Evolutionary conservation across 2,329 filamentous ascomycete species (phyloP).

Genomic region (Triangularia verruculosa): DNA sequence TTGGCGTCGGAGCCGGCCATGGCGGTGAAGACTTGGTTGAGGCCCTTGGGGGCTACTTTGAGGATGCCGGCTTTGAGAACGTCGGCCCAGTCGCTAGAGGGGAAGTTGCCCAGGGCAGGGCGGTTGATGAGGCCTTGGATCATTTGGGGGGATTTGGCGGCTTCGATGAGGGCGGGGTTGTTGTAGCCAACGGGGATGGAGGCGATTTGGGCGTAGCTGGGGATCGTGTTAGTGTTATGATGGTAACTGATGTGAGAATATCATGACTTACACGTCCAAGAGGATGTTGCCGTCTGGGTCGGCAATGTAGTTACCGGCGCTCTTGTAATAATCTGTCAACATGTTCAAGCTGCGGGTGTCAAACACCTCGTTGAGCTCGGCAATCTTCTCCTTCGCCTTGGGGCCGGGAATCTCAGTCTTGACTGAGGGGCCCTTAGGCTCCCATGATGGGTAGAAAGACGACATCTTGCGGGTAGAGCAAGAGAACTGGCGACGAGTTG

Average conservation of each 20-base stretch:
- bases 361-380: conserved; percentile 74
- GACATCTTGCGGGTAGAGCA: conserved; percentile 28
- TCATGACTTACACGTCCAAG: conserved; percentile 62
- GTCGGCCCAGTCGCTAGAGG: conserved; percentile 76
- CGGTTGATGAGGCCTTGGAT: conserved; percentile 78
- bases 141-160: conserved; percentile 76
- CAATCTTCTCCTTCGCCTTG: conserved; percentile 64
- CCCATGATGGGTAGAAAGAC: conserved; percentile 33
- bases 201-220: conserved; percentile 82
- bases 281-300: conserved; percentile 70
- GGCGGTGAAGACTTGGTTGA: conserved; percentile 87
- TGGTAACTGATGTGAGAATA: neutral
- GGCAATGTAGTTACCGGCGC: conserved; percentile 75
- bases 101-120: conserved; percentile 88
- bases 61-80: conserved; percentile 79
- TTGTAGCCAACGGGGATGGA: conserved; percentile 93
- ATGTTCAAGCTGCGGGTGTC: conserved; percentile 85
- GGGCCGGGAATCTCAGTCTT: conserved; percentile 72
- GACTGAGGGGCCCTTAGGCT: conserved; percentile 52
- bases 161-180: conserved; percentile 71
- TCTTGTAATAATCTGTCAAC: conserved; percentile 72
- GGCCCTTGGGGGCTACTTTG: conserved; percentile 75
- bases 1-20: conserved; percentile 90
- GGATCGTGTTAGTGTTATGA: neutral
- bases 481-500: conserved; percentile 26